These are phyloP conservation scores for Sungouiozyma ichnusensis DNA, from an alignment of 805 yeast genomes.

Conservation along the genomic window DNA sequence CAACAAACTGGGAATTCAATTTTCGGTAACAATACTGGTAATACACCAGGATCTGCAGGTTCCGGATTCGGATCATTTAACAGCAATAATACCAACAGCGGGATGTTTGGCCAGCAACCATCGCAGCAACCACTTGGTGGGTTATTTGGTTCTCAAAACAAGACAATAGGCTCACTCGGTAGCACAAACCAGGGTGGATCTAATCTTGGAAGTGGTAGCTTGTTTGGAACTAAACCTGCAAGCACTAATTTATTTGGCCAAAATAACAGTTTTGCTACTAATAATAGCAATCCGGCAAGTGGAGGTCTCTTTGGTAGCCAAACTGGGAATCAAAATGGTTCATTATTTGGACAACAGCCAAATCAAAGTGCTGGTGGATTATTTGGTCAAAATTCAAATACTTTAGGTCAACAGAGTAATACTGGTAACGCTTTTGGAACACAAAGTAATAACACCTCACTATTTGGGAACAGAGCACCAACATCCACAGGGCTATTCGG, in stretches of 20 bases:
- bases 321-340: conserved; percentile 8
- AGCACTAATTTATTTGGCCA: conserved; percentile 29
- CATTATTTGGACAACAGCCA: conserved; percentile 5
- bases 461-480: conserved; percentile 1
- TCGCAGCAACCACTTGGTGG: conserved; percentile 16
- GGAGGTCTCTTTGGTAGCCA: conserved; percentile 8
- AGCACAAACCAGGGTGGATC: background rate
- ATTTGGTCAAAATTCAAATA: conserved; percentile 28
- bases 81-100: conserved; percentile 15
- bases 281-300: conserved; percentile 5
- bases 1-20: background rate
- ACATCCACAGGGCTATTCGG: conserved; percentile 32
- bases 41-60: conserved; percentile 2
- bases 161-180: conserved; percentile 5
- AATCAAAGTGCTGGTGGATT: conserved; percentile 19
- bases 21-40: conserved; percentile 14
- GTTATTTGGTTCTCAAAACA: conserved; percentile 25
- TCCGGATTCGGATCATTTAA: background rate
- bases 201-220: conserved; percentile 15
- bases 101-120: conserved; percentile 28
- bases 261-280: conserved; percentile 11
- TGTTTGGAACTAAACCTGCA: conserved; percentile 25
- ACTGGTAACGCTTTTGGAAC: conserved; percentile 26
- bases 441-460: conserved; percentile 7
- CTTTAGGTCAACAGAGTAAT: conserved; percentile 13